Evolutionary conservation across 306 rosid species (phyloP), one percentile per base, ranked within the genome.

Genomic region (Arachis stenosperma): DNA sequence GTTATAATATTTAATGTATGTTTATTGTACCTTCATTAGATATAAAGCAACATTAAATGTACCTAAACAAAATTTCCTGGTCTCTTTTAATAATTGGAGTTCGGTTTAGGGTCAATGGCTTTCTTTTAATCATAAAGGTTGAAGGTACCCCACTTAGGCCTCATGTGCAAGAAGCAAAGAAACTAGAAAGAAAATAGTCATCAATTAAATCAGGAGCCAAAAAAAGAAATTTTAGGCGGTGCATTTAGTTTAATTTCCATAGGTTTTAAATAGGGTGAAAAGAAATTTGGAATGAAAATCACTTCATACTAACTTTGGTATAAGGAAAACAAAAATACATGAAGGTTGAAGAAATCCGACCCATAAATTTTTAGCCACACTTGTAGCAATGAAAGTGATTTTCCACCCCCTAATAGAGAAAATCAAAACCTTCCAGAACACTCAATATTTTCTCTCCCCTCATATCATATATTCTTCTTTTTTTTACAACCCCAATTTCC

Each of bases 321-420:
- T 22, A 48, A 64, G 69, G 63, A 69, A 50, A 69, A 80, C 13
- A 75, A 33, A 33, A 33, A 33, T 22, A 22, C 57, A 48, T 62
- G 43, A 44, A 69, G 64, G 69, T 62, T 55, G 73, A 62, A 55
- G 55, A 33, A 43, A 44, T 57, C 76, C 55, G 61, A 62, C 63
- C 70, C 68, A 75, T 73, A 69, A 80, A 69, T 40, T 47, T 11
- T 14, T 11, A 58, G 69, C 57, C 74, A 75, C 77, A 63, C 69
- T 68, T 37, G 69, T 40, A 50, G 69, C 65, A 70, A 60, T 60
- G 65, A 60, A 60, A 64, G 69, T 22, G 53, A 81, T 70, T 70
- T 65, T 65, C 46, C 73, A 74, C 62, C 79, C 61, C 54, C 79
- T 67, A 36, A 10, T 70, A 75, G 64, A 69, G 22, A 46, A 75